These are phyloP conservation scores for Novakomyces olei DNA, from an alignment of 805 yeast species.

Conservation along the genomic window DNA sequence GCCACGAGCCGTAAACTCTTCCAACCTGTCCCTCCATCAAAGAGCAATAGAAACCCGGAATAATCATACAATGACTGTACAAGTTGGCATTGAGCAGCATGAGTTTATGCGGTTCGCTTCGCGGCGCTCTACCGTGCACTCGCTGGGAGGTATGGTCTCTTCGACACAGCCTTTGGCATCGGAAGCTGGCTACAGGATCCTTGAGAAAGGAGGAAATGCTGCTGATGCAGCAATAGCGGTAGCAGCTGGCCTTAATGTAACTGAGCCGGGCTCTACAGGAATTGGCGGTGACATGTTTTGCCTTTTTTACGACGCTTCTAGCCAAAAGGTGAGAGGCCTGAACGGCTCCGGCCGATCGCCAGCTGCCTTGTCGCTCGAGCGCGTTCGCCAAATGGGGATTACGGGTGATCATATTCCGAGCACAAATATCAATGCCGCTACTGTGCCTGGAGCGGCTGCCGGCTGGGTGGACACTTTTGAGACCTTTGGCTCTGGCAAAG, in stretches of 20 bases:
- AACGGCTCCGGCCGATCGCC: slow-evolving; percentile 65
- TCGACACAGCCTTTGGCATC: slow-evolving; percentile 60
- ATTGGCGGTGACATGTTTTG: slow-evolving; percentile 30
- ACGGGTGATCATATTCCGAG: slow-evolving; percentile 28
- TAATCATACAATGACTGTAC: too few relatives aligned
- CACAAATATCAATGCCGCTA: slow-evolving; percentile 35
- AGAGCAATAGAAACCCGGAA: too few relatives aligned
- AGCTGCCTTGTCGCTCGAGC: slow-evolving; percentile 24
- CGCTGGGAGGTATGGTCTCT: slow-evolving; percentile 49
- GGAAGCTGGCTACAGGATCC: slow-evolving; percentile 45
- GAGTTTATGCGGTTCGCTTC: slow-evolving; percentile 20
- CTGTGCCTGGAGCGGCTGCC: slow-evolving; percentile 62
- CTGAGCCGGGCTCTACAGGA: slow-evolving; percentile 22
- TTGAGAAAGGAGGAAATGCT: slow-evolving; percentile 48
- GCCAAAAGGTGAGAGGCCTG: slow-evolving; percentile 36
- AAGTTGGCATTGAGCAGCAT: too few relatives aligned
- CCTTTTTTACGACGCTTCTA: slow-evolving; percentile 29
- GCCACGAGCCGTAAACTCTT: too few relatives aligned
- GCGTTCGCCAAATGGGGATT: slow-evolving; percentile 24
- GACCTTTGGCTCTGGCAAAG: slow-evolving; percentile 51
- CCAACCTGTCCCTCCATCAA: too few relatives aligned
- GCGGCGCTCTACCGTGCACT: slow-evolving; percentile 52
- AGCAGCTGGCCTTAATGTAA: slow-evolving; percentile 18
- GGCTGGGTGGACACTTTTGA: slow-evolving; percentile 56
- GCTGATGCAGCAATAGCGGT: slow-evolving; percentile 24